Percentiles rank a stretch among this genome's conserved stretches.
Conservation (phyloP, 148 eudicot species). For the Chenopodium quinoa region DNA sequence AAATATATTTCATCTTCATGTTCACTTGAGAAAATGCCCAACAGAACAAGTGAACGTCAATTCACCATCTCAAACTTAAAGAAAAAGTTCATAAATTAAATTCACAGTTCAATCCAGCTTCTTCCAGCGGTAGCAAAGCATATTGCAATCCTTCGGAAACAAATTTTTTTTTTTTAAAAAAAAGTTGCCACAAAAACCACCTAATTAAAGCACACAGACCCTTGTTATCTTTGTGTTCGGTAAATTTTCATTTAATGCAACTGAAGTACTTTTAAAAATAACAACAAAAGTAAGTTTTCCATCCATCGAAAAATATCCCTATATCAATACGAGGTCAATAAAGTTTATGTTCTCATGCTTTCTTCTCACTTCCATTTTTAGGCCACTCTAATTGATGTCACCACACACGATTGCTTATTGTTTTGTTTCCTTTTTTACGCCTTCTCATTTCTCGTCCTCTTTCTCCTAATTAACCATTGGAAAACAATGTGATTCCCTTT, state of each 20-base stretch:
- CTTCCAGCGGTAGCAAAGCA: not conserved
- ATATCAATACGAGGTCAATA: not conserved
- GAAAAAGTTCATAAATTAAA: not conserved
- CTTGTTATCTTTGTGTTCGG: not conserved
- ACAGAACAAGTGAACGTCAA: not conserved
- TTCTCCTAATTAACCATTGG: not conserved
- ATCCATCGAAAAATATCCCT: not conserved
- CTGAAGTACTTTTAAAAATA: not conserved
- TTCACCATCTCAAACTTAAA: not conserved
- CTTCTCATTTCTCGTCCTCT: not conserved
- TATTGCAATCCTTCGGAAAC: not conserved
- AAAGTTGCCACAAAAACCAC: not conserved
- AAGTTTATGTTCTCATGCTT: not conserved
- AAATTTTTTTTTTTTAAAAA: no score
- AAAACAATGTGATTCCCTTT: not conserved
- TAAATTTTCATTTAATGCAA: not conserved
- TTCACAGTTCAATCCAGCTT: not conserved
- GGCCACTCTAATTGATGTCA: not conserved
- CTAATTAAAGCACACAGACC: not conserved
- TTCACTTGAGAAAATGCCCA: not conserved
- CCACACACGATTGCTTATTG: not conserved
- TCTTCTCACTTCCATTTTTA: no score
- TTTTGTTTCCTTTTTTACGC: not conserved
- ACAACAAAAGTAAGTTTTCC: not conserved
- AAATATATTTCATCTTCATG: not conserved